These are phyloP conservation scores for Haplosporangium sp. DNA, from an alignment of 371 early-diverging fungal species.

Conservation along the genomic window DNA sequence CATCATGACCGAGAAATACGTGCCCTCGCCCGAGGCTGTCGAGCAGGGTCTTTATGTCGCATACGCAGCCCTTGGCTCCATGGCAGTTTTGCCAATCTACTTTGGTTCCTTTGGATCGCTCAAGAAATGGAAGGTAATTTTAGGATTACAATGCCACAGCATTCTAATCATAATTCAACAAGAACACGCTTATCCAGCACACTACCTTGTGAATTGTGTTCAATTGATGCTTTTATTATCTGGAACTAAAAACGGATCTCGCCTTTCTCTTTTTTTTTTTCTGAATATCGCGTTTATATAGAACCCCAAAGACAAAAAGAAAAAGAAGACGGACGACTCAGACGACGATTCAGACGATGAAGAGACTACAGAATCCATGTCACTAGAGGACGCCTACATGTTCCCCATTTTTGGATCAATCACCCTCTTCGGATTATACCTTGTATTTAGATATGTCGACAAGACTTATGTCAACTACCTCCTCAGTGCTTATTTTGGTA, in stretches of 20 bases:
- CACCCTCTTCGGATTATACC: slow-evolving; percentile 86
- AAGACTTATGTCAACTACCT: slow-evolving; percentile 88
- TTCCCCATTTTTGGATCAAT: slow-evolving; percentile 93
- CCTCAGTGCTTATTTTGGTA: slow-evolving; percentile 88
- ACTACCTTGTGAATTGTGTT: background rate
- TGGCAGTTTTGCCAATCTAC: slow-evolving; percentile 93
- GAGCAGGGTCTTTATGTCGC: slow-evolving; percentile 74
- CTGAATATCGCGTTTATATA: slow-evolving; percentile 1
- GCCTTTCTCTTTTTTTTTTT: background rate
- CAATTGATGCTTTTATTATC: background rate
- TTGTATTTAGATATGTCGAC: slow-evolving; percentile 87
- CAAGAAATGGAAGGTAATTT: slow-evolving; percentile 75
- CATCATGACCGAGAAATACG: slow-evolving; percentile 42
- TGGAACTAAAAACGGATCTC: background rate
- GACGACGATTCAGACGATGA: slow-evolving; percentile 66
- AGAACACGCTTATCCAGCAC: background rate
- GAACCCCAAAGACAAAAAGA: slow-evolving; percentile 54
- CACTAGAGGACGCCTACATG: slow-evolving; percentile 91
- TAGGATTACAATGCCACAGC: background rate
- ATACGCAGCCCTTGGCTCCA: slow-evolving; percentile 88
- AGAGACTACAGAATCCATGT: slow-evolving; percentile 79
- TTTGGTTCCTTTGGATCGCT: slow-evolving; percentile 85
- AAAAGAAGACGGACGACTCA: slow-evolving; percentile 64
- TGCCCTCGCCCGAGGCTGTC: slow-evolving; percentile 46
- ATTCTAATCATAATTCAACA: background rate